phyloP scores from a whole-genome alignment of 768 basidiomycete species.

The Paxillus involutus region DNA sequence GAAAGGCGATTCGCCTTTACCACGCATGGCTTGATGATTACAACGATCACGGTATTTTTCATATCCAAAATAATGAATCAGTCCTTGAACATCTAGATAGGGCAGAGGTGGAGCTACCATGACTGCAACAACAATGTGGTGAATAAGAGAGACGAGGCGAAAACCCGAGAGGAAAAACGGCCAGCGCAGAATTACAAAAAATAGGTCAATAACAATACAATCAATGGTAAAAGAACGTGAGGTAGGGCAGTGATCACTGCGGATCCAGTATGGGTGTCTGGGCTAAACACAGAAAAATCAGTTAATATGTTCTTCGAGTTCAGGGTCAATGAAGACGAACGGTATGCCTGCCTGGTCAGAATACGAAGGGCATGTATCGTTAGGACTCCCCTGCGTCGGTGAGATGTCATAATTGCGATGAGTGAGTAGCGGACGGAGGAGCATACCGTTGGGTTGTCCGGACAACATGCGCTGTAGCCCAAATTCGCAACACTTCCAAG shows the following conservation, averaged over 20 bases:
- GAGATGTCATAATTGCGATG: slow-evolving; percentile 4
- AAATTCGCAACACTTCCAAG: slow-evolving; percentile 65
- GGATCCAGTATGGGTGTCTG: slow-evolving; percentile 29
- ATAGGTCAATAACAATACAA: slow-evolving; percentile 13
- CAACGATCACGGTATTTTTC: too few species aligned
- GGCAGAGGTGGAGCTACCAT: too few species aligned
- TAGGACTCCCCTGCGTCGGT: slow-evolving; percentile 38
- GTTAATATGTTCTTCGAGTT: neutral
- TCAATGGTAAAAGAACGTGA: slow-evolving; percentile 14
- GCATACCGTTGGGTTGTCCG: slow-evolving; percentile 61
- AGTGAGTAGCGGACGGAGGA: neutral
- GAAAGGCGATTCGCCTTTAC: too few species aligned
- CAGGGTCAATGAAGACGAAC: slow-evolving; percentile 39
- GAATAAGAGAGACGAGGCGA: neutral
- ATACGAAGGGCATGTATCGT: slow-evolving; percentile 65
- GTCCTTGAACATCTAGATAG: too few species aligned
- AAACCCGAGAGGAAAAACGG: neutral
- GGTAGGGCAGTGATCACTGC: slow-evolving; percentile 13
- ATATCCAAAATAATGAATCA: too few species aligned
- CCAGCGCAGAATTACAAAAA: slow-evolving; percentile 14
- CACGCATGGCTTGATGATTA: too few species aligned
- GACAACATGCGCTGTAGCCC: slow-evolving; percentile 68
- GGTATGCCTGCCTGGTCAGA: slow-evolving; percentile 65
- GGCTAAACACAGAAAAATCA: slow-evolving; percentile 22
- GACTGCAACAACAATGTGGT: neutral